These are phyloP conservation scores for Fragilariopsis cylindrus DNA, from an alignment of 108 stramenopile species.

Conservation along the genomic window DNA sequence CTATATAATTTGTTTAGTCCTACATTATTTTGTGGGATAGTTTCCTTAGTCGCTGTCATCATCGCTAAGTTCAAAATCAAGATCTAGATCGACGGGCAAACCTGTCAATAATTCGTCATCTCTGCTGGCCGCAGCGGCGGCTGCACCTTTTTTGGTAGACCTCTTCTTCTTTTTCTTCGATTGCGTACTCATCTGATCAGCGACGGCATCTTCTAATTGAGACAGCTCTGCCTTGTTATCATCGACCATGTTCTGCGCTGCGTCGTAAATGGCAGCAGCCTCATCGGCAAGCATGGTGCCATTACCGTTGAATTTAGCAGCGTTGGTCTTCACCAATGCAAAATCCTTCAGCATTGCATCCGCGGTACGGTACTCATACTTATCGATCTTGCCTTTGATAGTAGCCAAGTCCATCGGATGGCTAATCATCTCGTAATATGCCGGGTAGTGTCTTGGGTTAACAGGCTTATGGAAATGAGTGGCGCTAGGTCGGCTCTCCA, in stretches of 20 bases:
- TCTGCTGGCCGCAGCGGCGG: not conserved
- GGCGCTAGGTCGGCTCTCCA: conserved; percentile 64
- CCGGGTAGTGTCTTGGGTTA: conserved; percentile 43
- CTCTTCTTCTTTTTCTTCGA: conserved; percentile 43
- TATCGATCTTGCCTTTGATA: conserved; percentile 80
- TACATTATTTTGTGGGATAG: not conserved
- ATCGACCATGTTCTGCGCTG: conserved; percentile 62
- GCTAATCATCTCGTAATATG: conserved; percentile 81
- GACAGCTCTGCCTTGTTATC: conserved; percentile 65
- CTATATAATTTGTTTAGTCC: not conserved
- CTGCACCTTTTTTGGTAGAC: conserved; percentile 4
- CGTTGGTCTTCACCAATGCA: conserved; percentile 84
- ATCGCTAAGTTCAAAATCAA: conserved; percentile 19
- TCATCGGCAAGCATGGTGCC: conserved; percentile 56
- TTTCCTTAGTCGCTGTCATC: conserved; percentile 17
- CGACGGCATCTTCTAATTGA: conserved; percentile 72
- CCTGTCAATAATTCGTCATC: not conserved
- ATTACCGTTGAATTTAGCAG: conserved; percentile 81
- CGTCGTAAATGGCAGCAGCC: conserved; percentile 69
- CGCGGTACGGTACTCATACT: conserved; percentile 80
- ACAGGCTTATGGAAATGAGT: conserved; percentile 78
- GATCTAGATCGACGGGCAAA: conserved; percentile 3
- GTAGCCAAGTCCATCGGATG: conserved; percentile 80
- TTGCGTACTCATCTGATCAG: conserved; percentile 65
- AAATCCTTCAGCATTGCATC: conserved; percentile 73